A percentile compares a stretch with the other conserved stretches of the same genome.
Evolutionary conservation across 257 asterid species (phyloP).

Genomic region (Cruciata laevipes): DNA sequence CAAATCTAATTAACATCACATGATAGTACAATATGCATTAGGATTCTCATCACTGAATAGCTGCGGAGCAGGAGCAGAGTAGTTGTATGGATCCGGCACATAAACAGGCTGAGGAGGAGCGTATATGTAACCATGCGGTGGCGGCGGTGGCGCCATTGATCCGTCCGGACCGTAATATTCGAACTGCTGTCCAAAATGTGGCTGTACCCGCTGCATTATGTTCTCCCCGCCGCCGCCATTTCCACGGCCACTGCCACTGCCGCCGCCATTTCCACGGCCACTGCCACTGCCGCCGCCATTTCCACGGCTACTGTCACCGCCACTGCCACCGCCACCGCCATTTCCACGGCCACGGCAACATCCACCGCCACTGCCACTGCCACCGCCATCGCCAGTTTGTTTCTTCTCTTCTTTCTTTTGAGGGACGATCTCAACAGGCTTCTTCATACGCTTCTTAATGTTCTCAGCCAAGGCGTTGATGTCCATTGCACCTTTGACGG

Average conservation of each 20-base stretch:
- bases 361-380: neutral
- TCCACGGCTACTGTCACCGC: no score
- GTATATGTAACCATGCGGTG: conserved; percentile 6
- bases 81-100: conserved; percentile 11
- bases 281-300: no score
- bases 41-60: conserved; percentile 43
- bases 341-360: conserved; percentile 3
- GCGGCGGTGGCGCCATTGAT: neutral
- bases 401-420: conserved; percentile 54
- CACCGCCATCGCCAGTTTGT: conserved; percentile 26
- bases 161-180: no score
- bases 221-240: no score
- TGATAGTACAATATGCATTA: conserved; percentile 37
- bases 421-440: conserved; percentile 50
- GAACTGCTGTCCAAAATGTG: neutral
- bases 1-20: conserved; percentile 20
- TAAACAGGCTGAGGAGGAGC: conserved; percentile 10
- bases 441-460: conserved; percentile 56
- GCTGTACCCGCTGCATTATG: conserved; percentile 21
- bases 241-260: no score
- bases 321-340: no score
- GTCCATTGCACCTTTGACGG: conserved; percentile 78
- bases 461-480: conserved; percentile 52
- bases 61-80: conserved; percentile 20
- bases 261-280: no score